Conservation (phyloP, 2,329 filamentous ascomycete species). For the Cryphonectria japonica region DNA sequence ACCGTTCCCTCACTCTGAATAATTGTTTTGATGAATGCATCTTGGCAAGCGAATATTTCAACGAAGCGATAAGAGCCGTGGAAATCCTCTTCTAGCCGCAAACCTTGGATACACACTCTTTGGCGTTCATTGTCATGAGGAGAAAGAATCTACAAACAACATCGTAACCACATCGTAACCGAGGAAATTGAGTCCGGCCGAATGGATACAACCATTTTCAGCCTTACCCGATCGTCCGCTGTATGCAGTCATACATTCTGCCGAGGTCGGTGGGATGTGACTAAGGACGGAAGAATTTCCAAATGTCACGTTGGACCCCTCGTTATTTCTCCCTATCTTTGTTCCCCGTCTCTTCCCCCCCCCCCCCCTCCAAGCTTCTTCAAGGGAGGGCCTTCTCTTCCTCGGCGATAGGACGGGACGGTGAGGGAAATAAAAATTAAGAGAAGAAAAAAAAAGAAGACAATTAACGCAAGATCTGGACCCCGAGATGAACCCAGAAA, state of each 20-base stretch:
- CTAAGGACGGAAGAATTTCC: background rate
- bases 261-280: conserved; percentile 27
- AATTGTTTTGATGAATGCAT: background rate
- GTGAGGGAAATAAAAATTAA: background rate
- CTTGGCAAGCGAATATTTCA: background rate
- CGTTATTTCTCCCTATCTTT: background rate
- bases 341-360: background rate
- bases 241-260: conserved; percentile 12
- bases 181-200: conserved; percentile 18
- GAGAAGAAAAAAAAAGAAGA: background rate
- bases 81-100: conserved; percentile 7
- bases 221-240: conserved; percentile 27
- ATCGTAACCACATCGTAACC: conserved; percentile 20
- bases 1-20: background rate
- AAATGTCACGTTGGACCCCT: background rate
- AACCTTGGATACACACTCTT: background rate
- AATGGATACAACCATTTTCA: conserved; percentile 22
- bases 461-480: background rate
- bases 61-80: background rate
- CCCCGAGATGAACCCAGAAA: background rate
- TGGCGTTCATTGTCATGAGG: conserved; percentile 8
- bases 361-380: no score
- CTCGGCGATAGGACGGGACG: background rate
- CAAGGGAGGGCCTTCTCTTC: background rate
- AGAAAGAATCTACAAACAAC: conserved; percentile 20